A percentile compares a stretch with the other conserved stretches of the same genome.
phyloP scores from a whole-genome alignment of 257 asterid genomes.

The Perilla frutescens region DNA sequence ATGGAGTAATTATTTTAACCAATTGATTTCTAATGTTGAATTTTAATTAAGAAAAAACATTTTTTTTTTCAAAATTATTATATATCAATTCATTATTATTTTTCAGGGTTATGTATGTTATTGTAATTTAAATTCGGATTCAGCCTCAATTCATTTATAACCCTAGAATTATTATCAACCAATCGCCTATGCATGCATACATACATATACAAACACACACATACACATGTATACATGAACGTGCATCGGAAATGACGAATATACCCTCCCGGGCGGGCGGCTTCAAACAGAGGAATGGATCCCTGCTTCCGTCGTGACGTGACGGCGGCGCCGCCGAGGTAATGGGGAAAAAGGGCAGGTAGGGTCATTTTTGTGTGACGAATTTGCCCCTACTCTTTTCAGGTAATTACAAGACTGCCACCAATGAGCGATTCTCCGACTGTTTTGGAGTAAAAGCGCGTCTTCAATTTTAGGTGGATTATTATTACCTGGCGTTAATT shows the following conservation, averaged over 20 bases:
- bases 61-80: too few species aligned
- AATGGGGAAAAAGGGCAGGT: conserved; percentile 14
- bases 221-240: neutral
- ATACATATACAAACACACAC: too few species aligned
- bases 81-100: too few species aligned
- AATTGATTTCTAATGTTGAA: too few species aligned
- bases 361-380: neutral
- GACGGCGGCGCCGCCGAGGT: conserved; percentile 38
- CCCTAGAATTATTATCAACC: too few species aligned
- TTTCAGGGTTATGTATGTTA: too few species aligned
- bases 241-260: conserved; percentile 32
- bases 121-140: too few species aligned
- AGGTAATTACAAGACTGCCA: conserved; percentile 25
- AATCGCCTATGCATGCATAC: too few species aligned
- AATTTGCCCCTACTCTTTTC: neutral
- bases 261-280: conserved; percentile 32
- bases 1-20: too few species aligned
- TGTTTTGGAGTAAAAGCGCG: conserved; percentile 15
- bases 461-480: neutral
- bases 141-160: too few species aligned
- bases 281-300: conserved; percentile 32
- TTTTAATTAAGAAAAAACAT: too few species aligned
- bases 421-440: conserved; percentile 24
- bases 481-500: conserved; percentile 22
- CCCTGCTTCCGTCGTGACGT: conserved; percentile 37